Evolutionary conservation across 768 basidiomycete genomes (phyloP).

Genomic region (Collybiopsis luxurians): DNA sequence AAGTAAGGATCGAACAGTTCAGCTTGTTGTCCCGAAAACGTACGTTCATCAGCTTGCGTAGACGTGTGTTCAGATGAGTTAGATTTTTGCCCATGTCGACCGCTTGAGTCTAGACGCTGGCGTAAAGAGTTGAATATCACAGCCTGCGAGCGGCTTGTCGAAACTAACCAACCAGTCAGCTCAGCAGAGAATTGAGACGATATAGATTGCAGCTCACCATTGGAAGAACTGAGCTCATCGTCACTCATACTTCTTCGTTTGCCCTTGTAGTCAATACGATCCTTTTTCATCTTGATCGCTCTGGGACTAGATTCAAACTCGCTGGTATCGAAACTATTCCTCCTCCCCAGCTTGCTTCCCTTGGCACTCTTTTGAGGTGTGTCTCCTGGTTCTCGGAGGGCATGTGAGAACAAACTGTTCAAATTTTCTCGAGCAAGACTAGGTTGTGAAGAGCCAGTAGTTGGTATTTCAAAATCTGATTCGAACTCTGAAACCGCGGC

Average conservation of each 20-base stretch:
- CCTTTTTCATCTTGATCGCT: slow-evolving; percentile 32
- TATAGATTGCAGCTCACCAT: slow-evolving; percentile 38
- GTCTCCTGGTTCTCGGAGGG: slow-evolving; percentile 59
- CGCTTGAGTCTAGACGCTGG: slow-evolving; percentile 26
- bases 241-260: slow-evolving; percentile 65
- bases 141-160: slow-evolving; percentile 22
- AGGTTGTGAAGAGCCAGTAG: slow-evolving; percentile 34
- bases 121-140: slow-evolving; percentile 40
- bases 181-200: neutral
- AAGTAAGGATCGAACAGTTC: slow-evolving; percentile 13
- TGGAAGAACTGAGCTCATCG: slow-evolving; percentile 55
- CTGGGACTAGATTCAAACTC: slow-evolving; percentile 57
- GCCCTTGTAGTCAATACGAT: slow-evolving; percentile 41
- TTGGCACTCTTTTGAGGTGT: slow-evolving; percentile 51
- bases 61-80: slow-evolving; percentile 30
- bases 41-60: slow-evolving; percentile 28
- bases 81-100: slow-evolving; percentile 37
- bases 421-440: slow-evolving; percentile 54
- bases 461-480: slow-evolving; percentile 55
- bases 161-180: neutral
- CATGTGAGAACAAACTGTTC: slow-evolving; percentile 64
- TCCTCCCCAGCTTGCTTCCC: slow-evolving; percentile 30
- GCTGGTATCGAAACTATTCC: slow-evolving; percentile 60
- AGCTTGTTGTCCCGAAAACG: slow-evolving; percentile 16
- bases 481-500: slow-evolving; percentile 41